Percentiles rank a stretch among this genome's conserved stretches.
Conservation (phyloP, 192 early-diverging fungal species). For the Diversispora epigaea region DNA sequence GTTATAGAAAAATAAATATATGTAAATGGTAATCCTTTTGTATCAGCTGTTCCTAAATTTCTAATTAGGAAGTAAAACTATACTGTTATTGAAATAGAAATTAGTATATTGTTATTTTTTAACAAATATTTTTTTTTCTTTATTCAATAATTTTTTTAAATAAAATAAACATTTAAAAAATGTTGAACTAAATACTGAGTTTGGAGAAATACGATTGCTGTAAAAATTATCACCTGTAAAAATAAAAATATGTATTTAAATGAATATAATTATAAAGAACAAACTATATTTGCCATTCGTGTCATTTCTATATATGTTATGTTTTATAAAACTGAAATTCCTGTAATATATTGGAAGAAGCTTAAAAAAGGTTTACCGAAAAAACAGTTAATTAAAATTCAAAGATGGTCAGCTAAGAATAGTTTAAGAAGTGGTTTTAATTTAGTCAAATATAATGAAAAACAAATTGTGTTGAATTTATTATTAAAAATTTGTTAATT, state of each 20-base stretch:
- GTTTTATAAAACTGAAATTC: slow-evolving; percentile 12
- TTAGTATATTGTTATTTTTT: slow-evolving; percentile 6
- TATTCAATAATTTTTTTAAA: background rate
- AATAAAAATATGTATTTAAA: too few species aligned
- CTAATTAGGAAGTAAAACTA: background rate
- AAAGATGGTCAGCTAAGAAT: slow-evolving; percentile 7
- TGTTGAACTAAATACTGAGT: background rate
- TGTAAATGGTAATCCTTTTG: background rate
- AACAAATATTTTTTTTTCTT: background rate
- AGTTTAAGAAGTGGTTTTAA: background rate
- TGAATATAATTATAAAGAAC: background rate
- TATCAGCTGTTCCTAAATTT: background rate
- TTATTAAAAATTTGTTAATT: slow-evolving; percentile 3
- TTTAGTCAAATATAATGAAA: background rate
- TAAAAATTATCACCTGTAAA: background rate
- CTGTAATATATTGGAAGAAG: background rate
- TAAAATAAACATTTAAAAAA: background rate
- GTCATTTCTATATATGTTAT: slow-evolving; percentile 5
- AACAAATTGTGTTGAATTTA: background rate
- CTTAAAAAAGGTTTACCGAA: background rate
- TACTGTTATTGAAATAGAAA: background rate
- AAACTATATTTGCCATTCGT: background rate
- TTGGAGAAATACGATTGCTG: background rate
- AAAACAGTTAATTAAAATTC: slow-evolving; percentile 8
- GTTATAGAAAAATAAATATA: too few species aligned